These are phyloP conservation scores for Malus hybrid DNA, from an alignment of 331 rosid species.

Conservation along the genomic window DNA sequence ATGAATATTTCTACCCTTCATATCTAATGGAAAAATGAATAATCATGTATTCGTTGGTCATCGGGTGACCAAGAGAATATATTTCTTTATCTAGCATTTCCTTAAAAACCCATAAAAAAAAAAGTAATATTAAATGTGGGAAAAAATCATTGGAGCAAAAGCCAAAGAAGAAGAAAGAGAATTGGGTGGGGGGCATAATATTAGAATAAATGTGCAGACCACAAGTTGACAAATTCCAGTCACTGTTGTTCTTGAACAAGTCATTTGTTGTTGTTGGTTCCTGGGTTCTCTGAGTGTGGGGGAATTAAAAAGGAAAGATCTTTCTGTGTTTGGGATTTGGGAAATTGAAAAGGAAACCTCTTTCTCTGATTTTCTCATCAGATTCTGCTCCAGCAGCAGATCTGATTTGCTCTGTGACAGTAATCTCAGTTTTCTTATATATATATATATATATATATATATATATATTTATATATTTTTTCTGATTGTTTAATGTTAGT, in stretches of 20 bases:
- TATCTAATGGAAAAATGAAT: too few species aligned
- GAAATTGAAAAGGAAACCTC: constrained; percentile 14
- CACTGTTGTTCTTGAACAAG: constrained; percentile 17
- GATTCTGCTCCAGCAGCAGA: constrained; percentile 34
- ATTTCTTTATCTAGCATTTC: not conserved
- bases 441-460: too few species aligned
- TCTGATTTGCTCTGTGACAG: constrained; percentile 23
- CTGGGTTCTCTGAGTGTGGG: not conserved
- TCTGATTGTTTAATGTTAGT: constrained; percentile 17
- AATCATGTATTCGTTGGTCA: too few species aligned
- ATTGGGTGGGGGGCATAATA: not conserved
- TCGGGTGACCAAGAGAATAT: too few species aligned
- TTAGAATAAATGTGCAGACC: constrained; percentile 19
- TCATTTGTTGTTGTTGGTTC: constrained; percentile 13
- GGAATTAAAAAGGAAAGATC: constrained; percentile 12
- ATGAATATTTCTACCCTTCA: too few species aligned
- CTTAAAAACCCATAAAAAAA: constrained; percentile 11
- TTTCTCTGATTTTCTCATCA: constrained; percentile 24
- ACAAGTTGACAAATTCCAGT: constrained; percentile 38
- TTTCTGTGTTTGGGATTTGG: constrained; percentile 18
- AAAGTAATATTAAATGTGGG: not conserved
- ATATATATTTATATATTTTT: not conserved
- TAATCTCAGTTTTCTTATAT: constrained; percentile 2
- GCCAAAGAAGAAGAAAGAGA: constrained; percentile 21
- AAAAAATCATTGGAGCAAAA: constrained; percentile 9